Evolutionary conservation across 805 yeast species (phyloP).

Genomic region (Yueomyces sp.): DNA sequence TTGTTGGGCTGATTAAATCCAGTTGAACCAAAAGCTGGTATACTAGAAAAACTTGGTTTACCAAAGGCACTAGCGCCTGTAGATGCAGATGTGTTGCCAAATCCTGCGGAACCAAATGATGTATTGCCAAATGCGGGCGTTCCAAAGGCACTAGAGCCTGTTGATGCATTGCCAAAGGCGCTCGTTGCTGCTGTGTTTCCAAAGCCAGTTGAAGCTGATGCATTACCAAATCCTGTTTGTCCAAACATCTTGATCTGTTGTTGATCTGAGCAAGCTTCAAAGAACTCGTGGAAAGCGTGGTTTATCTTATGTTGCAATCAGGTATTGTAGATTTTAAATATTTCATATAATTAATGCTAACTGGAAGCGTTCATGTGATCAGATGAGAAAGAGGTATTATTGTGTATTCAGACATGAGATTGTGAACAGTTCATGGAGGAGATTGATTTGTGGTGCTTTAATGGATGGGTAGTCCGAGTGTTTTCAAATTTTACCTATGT

Average conservation of each 20-base stretch:
- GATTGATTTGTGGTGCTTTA: no score
- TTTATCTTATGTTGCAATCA: no score
- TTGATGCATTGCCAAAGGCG: neutral
- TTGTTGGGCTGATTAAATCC: slow-evolving; percentile 1
- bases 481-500: no score
- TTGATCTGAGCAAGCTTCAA: neutral
- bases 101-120: slow-evolving; percentile 9
- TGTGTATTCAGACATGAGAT: no score
- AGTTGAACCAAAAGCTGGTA: neutral
- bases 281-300: no score
- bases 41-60: slow-evolving; percentile 4
- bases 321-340: no score
- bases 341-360: no score
- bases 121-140: slow-evolving; percentile 8
- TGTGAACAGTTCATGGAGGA: no score
- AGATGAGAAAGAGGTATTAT: no score
- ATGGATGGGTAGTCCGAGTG: no score
- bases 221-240: neutral
- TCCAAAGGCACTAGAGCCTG: neutral
- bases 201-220: no score
- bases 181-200: neutral
- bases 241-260: neutral
- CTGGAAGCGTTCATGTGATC: no score
- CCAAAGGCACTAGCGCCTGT: slow-evolving; percentile 12
- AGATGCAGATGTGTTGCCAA: neutral